phyloP scores from a whole-genome alignment of 2,329 filamentous ascomycete species.

The Cordyceps militaris region DNA sequence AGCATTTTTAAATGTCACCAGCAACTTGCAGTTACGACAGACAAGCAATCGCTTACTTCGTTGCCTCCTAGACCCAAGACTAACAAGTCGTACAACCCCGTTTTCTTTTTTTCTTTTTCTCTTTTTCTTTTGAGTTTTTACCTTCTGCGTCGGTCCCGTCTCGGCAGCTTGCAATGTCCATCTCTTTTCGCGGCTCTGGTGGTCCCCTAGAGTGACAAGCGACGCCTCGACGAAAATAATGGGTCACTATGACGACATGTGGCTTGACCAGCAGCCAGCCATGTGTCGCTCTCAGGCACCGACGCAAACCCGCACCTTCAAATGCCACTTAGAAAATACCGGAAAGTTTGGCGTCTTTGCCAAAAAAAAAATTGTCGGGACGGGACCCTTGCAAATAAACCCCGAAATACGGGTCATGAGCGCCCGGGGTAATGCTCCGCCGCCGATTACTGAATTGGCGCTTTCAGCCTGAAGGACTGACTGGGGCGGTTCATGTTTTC shows the following conservation, averaged over 20 bases:
- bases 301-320: not conserved
- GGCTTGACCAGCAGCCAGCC: not conserved
- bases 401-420: not conserved
- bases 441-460: conserved; percentile 3
- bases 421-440: not conserved
- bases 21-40: not conserved
- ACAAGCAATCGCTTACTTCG: not conserved
- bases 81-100: not conserved
- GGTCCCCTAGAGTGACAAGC: conserved; percentile 3
- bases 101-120: not conserved
- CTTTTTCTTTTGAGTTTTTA: not conserved
- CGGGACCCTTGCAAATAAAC: not conserved
- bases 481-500: not conserved
- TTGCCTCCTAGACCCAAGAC: not conserved
- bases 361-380: not conserved
- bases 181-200: not conserved
- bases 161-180: not conserved
- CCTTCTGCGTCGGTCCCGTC: not conserved
- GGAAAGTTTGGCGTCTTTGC: not conserved
- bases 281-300: not conserved
- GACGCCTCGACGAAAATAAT: not conserved
- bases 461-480: not conserved
- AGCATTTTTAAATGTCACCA: not conserved
- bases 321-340: not conserved
- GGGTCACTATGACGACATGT: conserved; percentile 10